Evolutionary conservation across 768 basidiomycete species (phyloP).

Genomic region (Leucogyrophana mollusca): DNA sequence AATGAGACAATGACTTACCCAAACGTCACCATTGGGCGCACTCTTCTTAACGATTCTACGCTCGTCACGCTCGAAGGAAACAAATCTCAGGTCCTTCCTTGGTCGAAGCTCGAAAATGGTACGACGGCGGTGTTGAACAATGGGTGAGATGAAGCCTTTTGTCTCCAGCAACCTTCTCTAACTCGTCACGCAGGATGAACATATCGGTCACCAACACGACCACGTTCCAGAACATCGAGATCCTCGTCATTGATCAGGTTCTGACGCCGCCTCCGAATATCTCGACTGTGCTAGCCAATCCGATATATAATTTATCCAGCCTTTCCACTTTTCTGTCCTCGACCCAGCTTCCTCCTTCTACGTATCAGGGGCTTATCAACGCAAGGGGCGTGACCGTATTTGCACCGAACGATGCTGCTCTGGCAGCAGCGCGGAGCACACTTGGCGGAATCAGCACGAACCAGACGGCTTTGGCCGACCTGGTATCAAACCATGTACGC

Average conservation of each 20-base stretch:
- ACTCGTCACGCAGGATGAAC: slow-evolving; percentile 24
- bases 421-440: slow-evolving; percentile 35
- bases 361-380: slow-evolving; percentile 29
- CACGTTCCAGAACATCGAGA: slow-evolving; percentile 36
- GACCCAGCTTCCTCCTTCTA: slow-evolving; percentile 16
- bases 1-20: slow-evolving; percentile 45
- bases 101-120: slow-evolving; percentile 37
- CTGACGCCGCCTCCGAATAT: slow-evolving; percentile 53
- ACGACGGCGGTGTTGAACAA: slow-evolving; percentile 50
- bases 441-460: slow-evolving; percentile 41
- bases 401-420: slow-evolving; percentile 55
- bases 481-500: slow-evolving; percentile 64
- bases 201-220: slow-evolving; percentile 39
- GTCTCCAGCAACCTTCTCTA: neutral
- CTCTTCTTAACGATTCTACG: slow-evolving; percentile 50
- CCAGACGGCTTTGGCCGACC: slow-evolving; percentile 37
- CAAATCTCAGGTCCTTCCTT: slow-evolving; percentile 54
- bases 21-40: slow-evolving; percentile 61
- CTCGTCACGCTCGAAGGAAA: slow-evolving; percentile 57
- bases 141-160: slow-evolving; percentile 30
- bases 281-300: slow-evolving; percentile 34
- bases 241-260: slow-evolving; percentile 51
- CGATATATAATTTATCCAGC: slow-evolving; percentile 39
- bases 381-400: slow-evolving; percentile 65
- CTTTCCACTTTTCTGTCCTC: slow-evolving; percentile 31